Evolutionary conservation across 2,329 filamentous ascomycete genomes (phyloP).

Genomic region (Penicillium rolfsii): DNA sequence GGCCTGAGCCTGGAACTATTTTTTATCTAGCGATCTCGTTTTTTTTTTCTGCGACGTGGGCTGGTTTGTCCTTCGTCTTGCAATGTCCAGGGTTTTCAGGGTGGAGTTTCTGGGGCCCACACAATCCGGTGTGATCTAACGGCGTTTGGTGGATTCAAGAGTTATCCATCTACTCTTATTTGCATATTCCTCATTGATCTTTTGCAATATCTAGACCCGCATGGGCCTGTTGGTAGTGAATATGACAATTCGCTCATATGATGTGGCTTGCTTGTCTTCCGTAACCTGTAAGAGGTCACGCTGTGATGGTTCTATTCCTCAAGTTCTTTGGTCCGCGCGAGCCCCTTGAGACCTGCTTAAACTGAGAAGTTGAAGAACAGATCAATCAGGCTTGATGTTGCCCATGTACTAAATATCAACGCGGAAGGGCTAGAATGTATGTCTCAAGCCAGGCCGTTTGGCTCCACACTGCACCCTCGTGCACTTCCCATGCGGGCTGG

Average conservation of each 20-base stretch:
- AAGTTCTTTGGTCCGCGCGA: not conserved
- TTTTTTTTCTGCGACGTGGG: slow-evolving; percentile 9
- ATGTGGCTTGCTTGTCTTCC: not conserved
- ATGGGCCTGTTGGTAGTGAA: not conserved
- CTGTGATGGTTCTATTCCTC: not conserved
- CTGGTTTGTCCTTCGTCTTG: slow-evolving; percentile 3
- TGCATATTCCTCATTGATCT: not conserved
- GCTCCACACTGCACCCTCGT: not conserved
- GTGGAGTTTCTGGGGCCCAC: not conserved
- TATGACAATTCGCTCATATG: not conserved
- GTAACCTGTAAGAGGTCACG: not conserved
- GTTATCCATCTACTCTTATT: not conserved
- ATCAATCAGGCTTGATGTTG: not conserved
- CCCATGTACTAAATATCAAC: not conserved
- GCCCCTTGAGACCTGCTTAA: not conserved
- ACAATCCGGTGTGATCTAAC: not conserved
- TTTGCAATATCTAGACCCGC: not conserved
- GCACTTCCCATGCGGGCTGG: not conserved
- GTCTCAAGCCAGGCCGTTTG: not conserved
- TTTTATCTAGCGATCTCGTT: slow-evolving; percentile 19
- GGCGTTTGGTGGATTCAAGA: slow-evolving; percentile 7
- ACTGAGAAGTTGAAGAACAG: not conserved
- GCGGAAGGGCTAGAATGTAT: not conserved
- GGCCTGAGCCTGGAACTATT: slow-evolving; percentile 26
- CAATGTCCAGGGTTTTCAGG: slow-evolving; percentile 4